These are phyloP conservation scores for Adiantum capillusveneris DNA, from an alignment of 75 land plant genomes.

Conservation along the genomic window DNA sequence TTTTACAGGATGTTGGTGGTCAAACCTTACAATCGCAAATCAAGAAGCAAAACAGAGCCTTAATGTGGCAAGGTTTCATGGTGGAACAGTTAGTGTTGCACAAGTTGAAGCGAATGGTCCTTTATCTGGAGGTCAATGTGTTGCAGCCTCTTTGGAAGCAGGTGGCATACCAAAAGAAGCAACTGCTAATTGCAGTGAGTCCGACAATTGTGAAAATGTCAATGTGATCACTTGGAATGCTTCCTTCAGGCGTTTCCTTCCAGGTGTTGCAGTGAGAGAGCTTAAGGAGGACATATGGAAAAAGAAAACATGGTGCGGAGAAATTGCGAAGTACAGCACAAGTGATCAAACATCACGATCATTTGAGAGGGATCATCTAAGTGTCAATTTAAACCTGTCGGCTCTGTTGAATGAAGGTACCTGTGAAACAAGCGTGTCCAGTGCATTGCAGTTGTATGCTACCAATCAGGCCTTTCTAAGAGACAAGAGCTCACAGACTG, in stretches of 20 bases:
- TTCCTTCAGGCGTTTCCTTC: slow-evolving; percentile 16
- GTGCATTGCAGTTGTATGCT: slow-evolving; percentile 5
- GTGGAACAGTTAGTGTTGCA: slow-evolving; percentile 5
- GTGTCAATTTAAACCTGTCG: slow-evolving; percentile 12
- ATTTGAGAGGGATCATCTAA: slow-evolving; percentile 21
- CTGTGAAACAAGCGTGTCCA: slow-evolving; percentile 1
- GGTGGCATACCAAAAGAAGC: slow-evolving; percentile 1
- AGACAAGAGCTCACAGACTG: not conserved
- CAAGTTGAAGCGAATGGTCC: too few relatives aligned
- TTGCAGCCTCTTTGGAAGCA: not conserved
- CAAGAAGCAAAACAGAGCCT: not conserved
- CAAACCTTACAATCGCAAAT: slow-evolving; percentile 7
- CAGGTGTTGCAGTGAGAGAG: slow-evolving; percentile 17
- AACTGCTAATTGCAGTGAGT: not conserved
- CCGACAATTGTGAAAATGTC: not conserved
- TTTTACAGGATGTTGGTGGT: slow-evolving; percentile 21
- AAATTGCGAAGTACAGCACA: slow-evolving; percentile 1
- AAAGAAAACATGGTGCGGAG: slow-evolving; percentile 8
- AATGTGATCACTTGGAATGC: slow-evolving; percentile 2
- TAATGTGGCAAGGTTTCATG: not conserved
- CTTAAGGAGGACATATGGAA: slow-evolving; percentile 11
- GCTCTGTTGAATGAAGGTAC: slow-evolving; percentile 19
- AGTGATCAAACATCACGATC: not conserved
- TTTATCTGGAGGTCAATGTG: too few relatives aligned
- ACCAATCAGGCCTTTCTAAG: not conserved